Conservation (phyloP, 1,284 basidiomycete species). For the Ustilago loliicola region DNA sequence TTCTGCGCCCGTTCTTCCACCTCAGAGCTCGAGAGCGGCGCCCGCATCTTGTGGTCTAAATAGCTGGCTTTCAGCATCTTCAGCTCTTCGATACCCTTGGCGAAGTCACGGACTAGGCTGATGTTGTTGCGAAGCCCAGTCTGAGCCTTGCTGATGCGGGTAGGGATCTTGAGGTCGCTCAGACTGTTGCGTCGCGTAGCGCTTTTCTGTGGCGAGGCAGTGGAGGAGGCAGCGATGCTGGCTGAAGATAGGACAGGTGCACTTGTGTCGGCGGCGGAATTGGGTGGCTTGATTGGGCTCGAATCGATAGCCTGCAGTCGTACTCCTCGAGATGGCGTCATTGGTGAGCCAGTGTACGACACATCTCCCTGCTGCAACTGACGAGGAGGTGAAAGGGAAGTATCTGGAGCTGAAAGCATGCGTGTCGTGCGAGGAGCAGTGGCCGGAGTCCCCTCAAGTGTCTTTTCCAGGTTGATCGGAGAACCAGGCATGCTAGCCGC, state of each 20-base stretch:
- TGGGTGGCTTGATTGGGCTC: not conserved
- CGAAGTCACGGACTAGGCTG: conserved; percentile 55
- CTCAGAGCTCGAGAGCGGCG: not conserved
- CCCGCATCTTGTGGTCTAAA: conserved; percentile 23
- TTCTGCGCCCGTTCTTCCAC: conserved; percentile 26
- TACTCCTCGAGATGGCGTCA: not conserved
- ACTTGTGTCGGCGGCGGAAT: conserved; percentile 12
- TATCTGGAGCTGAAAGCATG: conserved; percentile 21
- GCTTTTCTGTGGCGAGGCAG: conserved; percentile 11
- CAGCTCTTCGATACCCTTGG: conserved; percentile 59
- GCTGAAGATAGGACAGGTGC: conserved; percentile 5
- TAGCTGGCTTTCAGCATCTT: conserved; percentile 52
- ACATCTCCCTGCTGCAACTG: not conserved
- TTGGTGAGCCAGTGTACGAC: not conserved
- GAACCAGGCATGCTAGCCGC: conserved; percentile 17
- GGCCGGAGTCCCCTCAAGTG: conserved; percentile 10
- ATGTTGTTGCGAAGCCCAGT: conserved; percentile 54
- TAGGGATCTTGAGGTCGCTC: conserved; percentile 60
- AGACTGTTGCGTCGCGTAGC: conserved; percentile 51
- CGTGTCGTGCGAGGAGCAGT: not conserved
- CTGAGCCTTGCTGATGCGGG: conserved; percentile 60
- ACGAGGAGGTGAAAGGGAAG: conserved; percentile 7
- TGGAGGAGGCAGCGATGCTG: not conserved
- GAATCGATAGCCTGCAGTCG: not conserved
- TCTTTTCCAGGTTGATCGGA: conserved; percentile 10